Conservation (phyloP, 306 rosid species). For the Acacia crassicarpa region DNA sequence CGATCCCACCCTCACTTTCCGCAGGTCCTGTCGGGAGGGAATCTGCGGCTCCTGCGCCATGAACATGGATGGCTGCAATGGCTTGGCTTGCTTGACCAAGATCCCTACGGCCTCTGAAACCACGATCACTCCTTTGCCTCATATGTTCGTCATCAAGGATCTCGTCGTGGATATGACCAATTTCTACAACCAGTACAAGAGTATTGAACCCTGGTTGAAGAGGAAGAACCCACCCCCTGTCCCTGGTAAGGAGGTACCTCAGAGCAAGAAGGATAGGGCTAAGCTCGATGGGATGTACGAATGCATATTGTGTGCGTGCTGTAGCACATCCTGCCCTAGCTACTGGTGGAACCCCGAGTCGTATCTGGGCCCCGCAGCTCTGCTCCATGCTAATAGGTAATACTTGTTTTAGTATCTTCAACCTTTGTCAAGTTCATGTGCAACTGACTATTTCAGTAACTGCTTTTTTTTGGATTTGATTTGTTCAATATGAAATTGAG, state of each 20-base stretch:
- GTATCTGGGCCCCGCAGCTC: slow-evolving; percentile 93
- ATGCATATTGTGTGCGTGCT: slow-evolving; percentile 94
- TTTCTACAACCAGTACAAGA: slow-evolving; percentile 95
- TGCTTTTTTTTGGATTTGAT: neutral
- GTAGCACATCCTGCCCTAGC: slow-evolving; percentile 99
- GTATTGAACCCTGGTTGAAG: slow-evolving; percentile 98
- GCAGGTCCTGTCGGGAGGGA: slow-evolving; percentile 94
- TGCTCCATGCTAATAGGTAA: slow-evolving; percentile 97
- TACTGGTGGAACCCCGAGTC: slow-evolving; percentile 99
- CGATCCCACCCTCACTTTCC: slow-evolving; percentile 79
- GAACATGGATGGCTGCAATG: slow-evolving; percentile 98
- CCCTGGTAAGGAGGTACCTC: slow-evolving; percentile 72
- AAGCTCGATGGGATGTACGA: slow-evolving; percentile 99
- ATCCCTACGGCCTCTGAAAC: slow-evolving; percentile 43
- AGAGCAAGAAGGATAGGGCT: slow-evolving; percentile 84
- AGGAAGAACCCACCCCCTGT: slow-evolving; percentile 66
- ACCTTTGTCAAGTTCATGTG: neutral
- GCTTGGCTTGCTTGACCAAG: slow-evolving; percentile 90
- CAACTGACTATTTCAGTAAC: neutral
- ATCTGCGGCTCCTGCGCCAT: slow-evolving; percentile 98
- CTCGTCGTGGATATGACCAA: slow-evolving; percentile 96
- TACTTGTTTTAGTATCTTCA: neutral
- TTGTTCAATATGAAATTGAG: neutral
- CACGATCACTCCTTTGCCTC: slow-evolving; percentile 81
- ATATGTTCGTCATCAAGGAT: slow-evolving; percentile 94